phyloP scores from a whole-genome alignment of 495 filamentous ascomycete species.

The Hypoxylon subgilvum region DNA sequence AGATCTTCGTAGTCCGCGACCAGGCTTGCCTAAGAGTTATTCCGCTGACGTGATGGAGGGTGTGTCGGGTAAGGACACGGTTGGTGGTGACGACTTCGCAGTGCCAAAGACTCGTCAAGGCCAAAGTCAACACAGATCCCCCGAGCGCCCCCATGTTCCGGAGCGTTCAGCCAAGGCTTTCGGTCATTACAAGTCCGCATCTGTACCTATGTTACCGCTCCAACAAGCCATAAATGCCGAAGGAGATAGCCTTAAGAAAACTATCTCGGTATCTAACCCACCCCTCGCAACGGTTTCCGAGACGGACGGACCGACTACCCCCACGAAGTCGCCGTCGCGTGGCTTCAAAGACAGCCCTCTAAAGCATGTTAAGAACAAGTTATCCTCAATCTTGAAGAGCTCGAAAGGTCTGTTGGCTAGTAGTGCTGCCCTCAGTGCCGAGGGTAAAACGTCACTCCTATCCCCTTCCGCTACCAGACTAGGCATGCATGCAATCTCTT shows the following conservation, averaged over 20 bases:
- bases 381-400: slow-evolving; percentile 85
- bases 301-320: slow-evolving; percentile 63
- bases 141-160: slow-evolving; percentile 44
- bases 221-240: slow-evolving; percentile 47
- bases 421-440: slow-evolving; percentile 77
- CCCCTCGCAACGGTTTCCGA: slow-evolving; percentile 50
- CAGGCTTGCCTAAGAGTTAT: slow-evolving; percentile 61
- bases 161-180: slow-evolving; percentile 44
- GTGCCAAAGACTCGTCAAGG: slow-evolving; percentile 47
- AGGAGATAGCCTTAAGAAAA: slow-evolving; percentile 59
- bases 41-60: slow-evolving; percentile 66
- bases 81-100: slow-evolving; percentile 48
- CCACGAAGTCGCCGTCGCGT: slow-evolving; percentile 71
- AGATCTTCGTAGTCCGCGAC: slow-evolving; percentile 50
- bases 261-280: slow-evolving; percentile 68
- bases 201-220: slow-evolving; percentile 57
- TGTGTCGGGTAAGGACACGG: slow-evolving; percentile 52
- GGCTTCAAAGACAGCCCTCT: slow-evolving; percentile 75
- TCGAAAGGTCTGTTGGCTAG: slow-evolving; percentile 83
- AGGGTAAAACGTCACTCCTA: slow-evolving; percentile 66
- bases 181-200: slow-evolving; percentile 60
- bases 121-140: slow-evolving; percentile 42
- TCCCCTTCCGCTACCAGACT: slow-evolving; percentile 51
- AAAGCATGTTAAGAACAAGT: slow-evolving; percentile 84
- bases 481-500: slow-evolving; percentile 43